Evolutionary conservation across 2,329 filamentous ascomycete genomes (phyloP).

Genomic region (Microsporum ferrugineum): DNA sequence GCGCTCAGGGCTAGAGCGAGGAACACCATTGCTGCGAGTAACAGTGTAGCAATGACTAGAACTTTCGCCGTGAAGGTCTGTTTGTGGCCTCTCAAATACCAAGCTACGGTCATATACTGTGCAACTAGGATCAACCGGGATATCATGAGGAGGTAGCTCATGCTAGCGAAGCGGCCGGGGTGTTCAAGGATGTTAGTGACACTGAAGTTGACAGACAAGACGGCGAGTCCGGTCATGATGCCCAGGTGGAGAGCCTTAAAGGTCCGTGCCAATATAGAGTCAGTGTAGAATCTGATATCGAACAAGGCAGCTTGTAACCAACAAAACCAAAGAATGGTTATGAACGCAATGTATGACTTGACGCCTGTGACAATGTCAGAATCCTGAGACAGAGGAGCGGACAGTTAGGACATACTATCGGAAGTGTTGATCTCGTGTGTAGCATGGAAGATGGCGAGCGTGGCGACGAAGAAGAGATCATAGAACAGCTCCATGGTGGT

Average conservation of each 20-base stretch:
- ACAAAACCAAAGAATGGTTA: slow-evolving; percentile 54
- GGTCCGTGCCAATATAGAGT: slow-evolving; percentile 52
- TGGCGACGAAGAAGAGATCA: slow-evolving; percentile 52
- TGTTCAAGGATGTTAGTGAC: neutral
- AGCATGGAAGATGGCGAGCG: slow-evolving; percentile 51
- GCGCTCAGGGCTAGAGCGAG: neutral
- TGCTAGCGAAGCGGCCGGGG: slow-evolving; percentile 25
- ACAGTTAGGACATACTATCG: neutral
- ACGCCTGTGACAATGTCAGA: slow-evolving; percentile 22
- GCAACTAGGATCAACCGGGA: slow-evolving; percentile 43
- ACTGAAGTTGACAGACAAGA: slow-evolving; percentile 41
- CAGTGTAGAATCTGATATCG: slow-evolving; percentile 54
- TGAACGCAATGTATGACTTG: slow-evolving; percentile 42
- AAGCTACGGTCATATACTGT: slow-evolving; percentile 40
- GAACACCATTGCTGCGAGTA: neutral
- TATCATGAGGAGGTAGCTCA: slow-evolving; percentile 37
- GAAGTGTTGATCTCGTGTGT: slow-evolving; percentile 45
- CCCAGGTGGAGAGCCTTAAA: slow-evolving; percentile 51
- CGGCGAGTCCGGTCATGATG: slow-evolving; percentile 54
- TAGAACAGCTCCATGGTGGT: slow-evolving; percentile 47
- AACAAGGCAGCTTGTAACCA: slow-evolving; percentile 55
- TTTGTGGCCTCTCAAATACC: slow-evolving; percentile 19
- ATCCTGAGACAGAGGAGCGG: neutral
- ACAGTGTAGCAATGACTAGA: neutral
- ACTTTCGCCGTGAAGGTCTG: slow-evolving; percentile 17